Conservation (phyloP, 495 filamentous ascomycete genomes). For the Immersiella caudata region DNA sequence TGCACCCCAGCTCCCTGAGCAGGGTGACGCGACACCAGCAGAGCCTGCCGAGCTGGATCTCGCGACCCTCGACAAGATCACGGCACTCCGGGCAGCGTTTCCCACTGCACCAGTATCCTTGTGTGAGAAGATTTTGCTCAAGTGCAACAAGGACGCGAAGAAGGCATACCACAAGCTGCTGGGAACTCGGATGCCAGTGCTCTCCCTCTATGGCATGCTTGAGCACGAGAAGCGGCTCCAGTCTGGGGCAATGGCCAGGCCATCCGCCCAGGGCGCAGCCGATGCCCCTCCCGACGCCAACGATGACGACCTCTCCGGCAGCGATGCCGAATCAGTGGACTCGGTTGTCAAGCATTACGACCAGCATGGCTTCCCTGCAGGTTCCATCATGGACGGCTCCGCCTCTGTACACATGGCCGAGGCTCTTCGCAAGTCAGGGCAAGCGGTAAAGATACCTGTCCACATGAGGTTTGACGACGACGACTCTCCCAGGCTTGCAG, state of each 20-base stretch:
- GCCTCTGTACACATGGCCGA: conserved; percentile 44
- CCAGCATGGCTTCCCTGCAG: conserved; percentile 52
- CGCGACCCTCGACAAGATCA: conserved; percentile 34
- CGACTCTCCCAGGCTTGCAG: conserved; percentile 14
- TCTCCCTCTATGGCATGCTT: conserved; percentile 22
- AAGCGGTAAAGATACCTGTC: conserved; percentile 35
- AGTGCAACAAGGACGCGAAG: conserved; percentile 19
- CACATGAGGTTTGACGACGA: conserved; percentile 40
- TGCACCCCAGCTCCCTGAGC: background rate
- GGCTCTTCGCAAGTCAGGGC: conserved; percentile 31
- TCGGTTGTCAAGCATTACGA: conserved; percentile 48
- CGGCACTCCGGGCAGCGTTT: conserved; percentile 41
- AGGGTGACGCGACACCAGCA: background rate
- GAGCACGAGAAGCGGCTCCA: conserved; percentile 14
- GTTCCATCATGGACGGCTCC: conserved; percentile 50
- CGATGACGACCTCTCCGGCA: conserved; percentile 26
- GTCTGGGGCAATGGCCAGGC: background rate
- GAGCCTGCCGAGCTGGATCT: conserved; percentile 19
- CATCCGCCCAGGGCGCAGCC: background rate
- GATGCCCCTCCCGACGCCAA: conserved; percentile 23
- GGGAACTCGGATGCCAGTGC: conserved; percentile 11
- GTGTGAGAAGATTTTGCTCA: conserved; percentile 34
- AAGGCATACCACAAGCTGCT: conserved; percentile 25
- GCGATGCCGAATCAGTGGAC: conserved; percentile 36
- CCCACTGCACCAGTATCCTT: conserved; percentile 32